A percentile compares a stretch with the other conserved stretches of the same genome.
These are phyloP conservation scores for Alternaria consortialis DNA, from an alignment of 2,329 filamentous ascomycete species.

Conservation along the genomic window DNA sequence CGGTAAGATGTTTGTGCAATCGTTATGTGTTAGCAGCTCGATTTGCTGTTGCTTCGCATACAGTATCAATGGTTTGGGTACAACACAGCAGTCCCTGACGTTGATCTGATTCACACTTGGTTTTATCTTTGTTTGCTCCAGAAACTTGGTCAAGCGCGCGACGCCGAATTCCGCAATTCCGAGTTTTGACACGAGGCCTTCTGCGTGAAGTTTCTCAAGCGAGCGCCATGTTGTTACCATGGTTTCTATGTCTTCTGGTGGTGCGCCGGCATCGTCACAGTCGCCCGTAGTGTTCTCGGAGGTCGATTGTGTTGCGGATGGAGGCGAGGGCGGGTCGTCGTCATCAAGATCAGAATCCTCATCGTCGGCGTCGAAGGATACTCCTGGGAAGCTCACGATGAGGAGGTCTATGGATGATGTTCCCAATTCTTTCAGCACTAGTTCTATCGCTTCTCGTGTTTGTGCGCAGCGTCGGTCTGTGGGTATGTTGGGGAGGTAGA, in stretches of 20 bases:
- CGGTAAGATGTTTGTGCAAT: conserved; percentile 91
- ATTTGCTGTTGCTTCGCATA: conserved; percentile 86
- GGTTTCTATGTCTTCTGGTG: conserved; percentile 65
- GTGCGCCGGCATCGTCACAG: conserved; percentile 38
- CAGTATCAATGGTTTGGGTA: conserved; percentile 84
- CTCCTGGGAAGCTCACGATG: conserved; percentile 90
- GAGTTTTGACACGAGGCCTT: conserved; percentile 76
- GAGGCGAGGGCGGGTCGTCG: conserved; percentile 46
- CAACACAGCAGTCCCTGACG: conserved; percentile 92
- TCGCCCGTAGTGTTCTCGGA: conserved; percentile 56
- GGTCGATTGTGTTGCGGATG: conserved; percentile 25
- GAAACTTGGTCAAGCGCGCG: conserved; percentile 79
- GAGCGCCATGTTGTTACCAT: conserved; percentile 74
- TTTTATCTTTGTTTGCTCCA: conserved; percentile 73
- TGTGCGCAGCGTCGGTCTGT: conserved; percentile 72
- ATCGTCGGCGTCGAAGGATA: conserved; percentile 92
- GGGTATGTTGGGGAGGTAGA: conserved; percentile 81
- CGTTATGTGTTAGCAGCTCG: conserved; percentile 90
- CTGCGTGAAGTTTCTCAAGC: conserved; percentile 75
- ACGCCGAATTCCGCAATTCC: conserved; percentile 93
- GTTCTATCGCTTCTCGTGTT: conserved; percentile 77
- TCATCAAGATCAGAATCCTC: conserved; percentile 79
- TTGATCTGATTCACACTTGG: conserved; percentile 96
- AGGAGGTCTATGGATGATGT: conserved; percentile 82
- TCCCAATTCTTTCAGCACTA: conserved; percentile 82